These are phyloP conservation scores for Mucor lusitanicus DNA, from an alignment of 371 early-diverging fungal species.

Conservation along the genomic window DNA sequence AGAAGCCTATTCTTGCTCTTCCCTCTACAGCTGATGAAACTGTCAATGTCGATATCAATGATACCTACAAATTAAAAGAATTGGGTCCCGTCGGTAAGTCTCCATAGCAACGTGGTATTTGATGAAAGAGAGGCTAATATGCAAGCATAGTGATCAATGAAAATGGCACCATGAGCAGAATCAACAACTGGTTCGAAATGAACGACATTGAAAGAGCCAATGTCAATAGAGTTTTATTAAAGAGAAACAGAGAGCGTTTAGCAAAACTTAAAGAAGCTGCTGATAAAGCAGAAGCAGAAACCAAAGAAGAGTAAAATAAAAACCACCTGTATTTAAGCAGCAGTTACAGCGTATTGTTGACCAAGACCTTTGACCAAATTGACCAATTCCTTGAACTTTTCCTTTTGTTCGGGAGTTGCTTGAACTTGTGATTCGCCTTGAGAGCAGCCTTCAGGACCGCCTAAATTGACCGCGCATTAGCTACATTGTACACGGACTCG, in stretches of 20 bases:
- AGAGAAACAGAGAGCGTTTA: conserved; percentile 64
- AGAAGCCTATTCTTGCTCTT: conserved; percentile 49
- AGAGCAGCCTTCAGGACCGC: conserved; percentile 47
- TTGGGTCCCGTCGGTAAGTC: conserved; percentile 59
- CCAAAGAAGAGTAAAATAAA: background rate
- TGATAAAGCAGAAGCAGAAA: conserved; percentile 7
- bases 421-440: conserved; percentile 26
- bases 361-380: conserved; percentile 28
- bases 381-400: conserved; percentile 36
- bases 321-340: background rate
- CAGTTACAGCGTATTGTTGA: conserved; percentile 26
- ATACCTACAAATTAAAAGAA: conserved; percentile 53
- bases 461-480: conserved; percentile 14
- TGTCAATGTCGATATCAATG: conserved; percentile 46
- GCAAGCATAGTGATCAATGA: conserved; percentile 54
- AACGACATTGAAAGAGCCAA: conserved; percentile 65
- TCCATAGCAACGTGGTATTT: background rate
- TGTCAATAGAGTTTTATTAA: conserved; percentile 64
- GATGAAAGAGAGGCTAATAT: background rate
- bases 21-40: conserved; percentile 55
- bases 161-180: conserved; percentile 71
- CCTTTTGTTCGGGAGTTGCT: conserved; percentile 40
- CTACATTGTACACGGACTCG: background rate
- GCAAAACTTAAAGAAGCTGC: conserved; percentile 41
- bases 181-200: conserved; percentile 78